These are phyloP conservation scores for Acanthamoeba lugdunensis DNA, from an alignment of 208 protist genomes.

Conservation along the genomic window DNA sequence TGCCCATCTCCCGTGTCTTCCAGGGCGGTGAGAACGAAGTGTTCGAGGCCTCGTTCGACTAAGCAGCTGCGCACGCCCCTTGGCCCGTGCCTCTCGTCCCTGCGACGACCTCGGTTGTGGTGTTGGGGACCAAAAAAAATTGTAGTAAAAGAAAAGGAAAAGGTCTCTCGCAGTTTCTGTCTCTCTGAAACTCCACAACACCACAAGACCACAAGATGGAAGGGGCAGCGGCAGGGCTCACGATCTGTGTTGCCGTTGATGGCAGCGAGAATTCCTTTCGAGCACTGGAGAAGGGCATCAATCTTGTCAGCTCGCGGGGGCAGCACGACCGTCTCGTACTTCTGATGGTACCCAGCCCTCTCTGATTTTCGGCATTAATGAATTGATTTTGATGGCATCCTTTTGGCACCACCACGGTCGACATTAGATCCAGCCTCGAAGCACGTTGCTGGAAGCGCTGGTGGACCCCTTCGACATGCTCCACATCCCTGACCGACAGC, in stretches of 20 bases:
- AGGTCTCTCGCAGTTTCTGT: no score
- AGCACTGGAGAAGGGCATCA: slow-evolving; percentile 16
- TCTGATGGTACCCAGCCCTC: not conserved
- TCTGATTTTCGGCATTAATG: not conserved
- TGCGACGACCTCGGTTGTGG: no score
- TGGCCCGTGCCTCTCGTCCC: no score
- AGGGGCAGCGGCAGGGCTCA: not conserved
- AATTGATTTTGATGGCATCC: not conserved
- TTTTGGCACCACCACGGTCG: not conserved
- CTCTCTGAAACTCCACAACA: no score
- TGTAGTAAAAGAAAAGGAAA: no score
- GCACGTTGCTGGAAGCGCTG: slow-evolving; percentile 33
- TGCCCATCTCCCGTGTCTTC: slow-evolving; percentile 60
- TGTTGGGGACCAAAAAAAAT: no score
- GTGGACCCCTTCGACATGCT: slow-evolving; percentile 69
- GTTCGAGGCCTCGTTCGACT: not conserved
- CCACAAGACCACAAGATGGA: no score
- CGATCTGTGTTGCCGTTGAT: slow-evolving; percentile 47
- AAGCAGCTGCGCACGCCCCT: no score
- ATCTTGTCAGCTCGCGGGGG: not conserved
- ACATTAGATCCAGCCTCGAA: slow-evolving; percentile 5
- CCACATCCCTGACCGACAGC: slow-evolving; percentile 64
- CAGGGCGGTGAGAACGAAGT: slow-evolving; percentile 66
- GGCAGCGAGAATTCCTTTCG: slow-evolving; percentile 49
- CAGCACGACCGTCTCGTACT: not conserved